Percentiles rank a stretch among this genome's conserved stretches.
These are phyloP conservation scores for Wickerhamiella cacticola DNA, from an alignment of 805 yeast genomes.

Conservation along the genomic window DNA sequence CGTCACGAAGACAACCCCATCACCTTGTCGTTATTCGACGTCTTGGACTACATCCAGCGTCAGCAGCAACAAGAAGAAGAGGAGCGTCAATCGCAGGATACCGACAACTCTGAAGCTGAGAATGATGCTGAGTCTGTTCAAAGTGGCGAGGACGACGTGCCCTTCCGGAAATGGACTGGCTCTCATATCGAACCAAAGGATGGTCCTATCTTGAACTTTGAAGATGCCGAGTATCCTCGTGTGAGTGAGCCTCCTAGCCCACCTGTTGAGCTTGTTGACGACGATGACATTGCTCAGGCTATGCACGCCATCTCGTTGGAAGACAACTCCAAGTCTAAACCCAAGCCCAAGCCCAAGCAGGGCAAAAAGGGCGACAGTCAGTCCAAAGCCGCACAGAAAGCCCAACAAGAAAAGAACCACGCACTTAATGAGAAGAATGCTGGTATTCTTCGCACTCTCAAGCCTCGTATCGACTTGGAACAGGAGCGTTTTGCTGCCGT, in stretches of 20 bases:
- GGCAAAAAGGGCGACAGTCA: too few relatives aligned
- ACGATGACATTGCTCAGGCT: not conserved
- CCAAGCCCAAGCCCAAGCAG: not conserved
- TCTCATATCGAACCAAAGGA: not conserved
- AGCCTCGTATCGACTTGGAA: not conserved
- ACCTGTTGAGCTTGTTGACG: not conserved
- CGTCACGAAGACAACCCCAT: conserved; percentile 6
- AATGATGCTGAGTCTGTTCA: too few relatives aligned
- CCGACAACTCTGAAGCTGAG: not conserved
- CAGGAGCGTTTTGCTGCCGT: not conserved
- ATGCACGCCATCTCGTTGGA: not conserved
- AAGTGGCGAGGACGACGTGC: not conserved
- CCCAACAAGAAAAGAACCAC: not conserved
- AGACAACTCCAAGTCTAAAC: not conserved
- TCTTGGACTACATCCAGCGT: not conserved
- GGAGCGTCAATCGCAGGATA: not conserved
- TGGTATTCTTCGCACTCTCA: not conserved
- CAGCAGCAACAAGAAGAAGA: not conserved
- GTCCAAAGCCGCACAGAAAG: not conserved
- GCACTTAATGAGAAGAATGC: not conserved
- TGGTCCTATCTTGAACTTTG: not conserved
- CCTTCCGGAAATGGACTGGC: not conserved
- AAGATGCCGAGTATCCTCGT: not conserved
- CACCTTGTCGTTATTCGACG: not conserved
- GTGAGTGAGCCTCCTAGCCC: conserved; percentile 1